Base-by-base conservation (phyloP, 208 protist species). In the Trypanosomatidae sp. region DNA sequence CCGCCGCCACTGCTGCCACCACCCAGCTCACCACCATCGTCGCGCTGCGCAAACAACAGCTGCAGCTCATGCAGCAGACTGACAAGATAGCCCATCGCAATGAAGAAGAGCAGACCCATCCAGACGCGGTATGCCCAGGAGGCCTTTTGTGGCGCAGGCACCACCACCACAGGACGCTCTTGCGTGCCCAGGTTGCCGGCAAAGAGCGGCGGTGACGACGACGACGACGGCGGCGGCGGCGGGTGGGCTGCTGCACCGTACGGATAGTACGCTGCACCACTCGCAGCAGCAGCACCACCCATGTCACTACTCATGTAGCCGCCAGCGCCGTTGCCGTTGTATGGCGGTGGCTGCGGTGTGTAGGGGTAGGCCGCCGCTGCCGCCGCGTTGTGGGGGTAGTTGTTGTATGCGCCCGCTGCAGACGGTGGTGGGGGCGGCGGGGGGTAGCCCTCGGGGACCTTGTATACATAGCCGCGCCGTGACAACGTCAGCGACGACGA, bases 121-220 rank as follows among this genome's bases (percentile, higher is more conserved):
- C 66, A 82, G 3, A 90, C 28, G n/a, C 71, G 56, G 2, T 57
- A 59, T 8, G 61, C 50, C 82, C 73, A 91, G 7, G 77, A 71
- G 18, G 64, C 48, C 48, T 69, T 66, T 60, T 81, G 71, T 10
- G 70, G 66, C 7, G 77, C 74, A 21, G 82, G 75, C 7, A 81
- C 61, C 22, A 91, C 75, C 19, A 91, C 77, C 33, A 91, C 59
- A 8, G 82, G 82, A 24, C 74, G 67, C 42, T 84, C 76, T 22
- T 73, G 68, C 0, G 74, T 91, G 39, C 82, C 82, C 24, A 91
- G 45, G 20, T 85, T 71, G 35, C 43, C 61, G 15, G 61, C 48
- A 4, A 72, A 43, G 6, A 53, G 57, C 22, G 40, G 20, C 6
- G 33, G 46, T 15, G 16, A 15, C n/a, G 27, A 18, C 25, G 42